A percentile compares a stretch with the other conserved stretches of the same genome.
These are phyloP conservation scores for Rosellinia necatrix DNA, from an alignment of 2,329 filamentous ascomycete species.

Conservation along the genomic window DNA sequence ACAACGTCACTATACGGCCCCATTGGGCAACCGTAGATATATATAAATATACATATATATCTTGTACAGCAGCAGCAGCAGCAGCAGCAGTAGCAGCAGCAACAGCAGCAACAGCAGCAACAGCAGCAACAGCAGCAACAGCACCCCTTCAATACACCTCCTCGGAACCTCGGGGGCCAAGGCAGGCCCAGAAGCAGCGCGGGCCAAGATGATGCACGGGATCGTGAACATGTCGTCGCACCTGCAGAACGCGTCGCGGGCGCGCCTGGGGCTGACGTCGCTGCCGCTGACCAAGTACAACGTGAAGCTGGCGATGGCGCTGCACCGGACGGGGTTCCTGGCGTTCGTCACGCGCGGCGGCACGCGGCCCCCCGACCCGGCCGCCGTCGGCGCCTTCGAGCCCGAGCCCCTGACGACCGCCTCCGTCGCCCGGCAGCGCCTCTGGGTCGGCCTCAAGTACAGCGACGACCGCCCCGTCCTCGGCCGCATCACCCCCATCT, in stretches of 20 bases:
- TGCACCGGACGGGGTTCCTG: slow-evolving; percentile 84
- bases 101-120: no score
- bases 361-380: slow-evolving; percentile 55
- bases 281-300: slow-evolving; percentile 81
- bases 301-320: slow-evolving; percentile 72
- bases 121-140: neutral
- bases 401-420: slow-evolving; percentile 65
- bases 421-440: slow-evolving; percentile 74
- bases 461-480: slow-evolving; percentile 82
- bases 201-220: slow-evolving; percentile 72
- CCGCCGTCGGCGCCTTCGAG: slow-evolving; percentile 50
- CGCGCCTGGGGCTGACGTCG: slow-evolving; percentile 83
- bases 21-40: no score
- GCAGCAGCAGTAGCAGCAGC: no score
- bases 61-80: no score
- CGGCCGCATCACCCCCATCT: slow-evolving; percentile 66
- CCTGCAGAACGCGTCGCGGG: slow-evolving; percentile 84
- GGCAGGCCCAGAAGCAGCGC: no score
- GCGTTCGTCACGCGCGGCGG: slow-evolving; percentile 77
- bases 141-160: neutral
- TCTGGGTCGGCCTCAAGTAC: slow-evolving; percentile 94
- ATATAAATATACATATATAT: no score
- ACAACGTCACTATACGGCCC: neutral
- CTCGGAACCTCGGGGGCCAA: no score
- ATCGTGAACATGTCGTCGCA: slow-evolving; percentile 85